phyloP scores from a whole-genome alignment of 148 eudicot species.

The Fagopyrum esculentum region DNA sequence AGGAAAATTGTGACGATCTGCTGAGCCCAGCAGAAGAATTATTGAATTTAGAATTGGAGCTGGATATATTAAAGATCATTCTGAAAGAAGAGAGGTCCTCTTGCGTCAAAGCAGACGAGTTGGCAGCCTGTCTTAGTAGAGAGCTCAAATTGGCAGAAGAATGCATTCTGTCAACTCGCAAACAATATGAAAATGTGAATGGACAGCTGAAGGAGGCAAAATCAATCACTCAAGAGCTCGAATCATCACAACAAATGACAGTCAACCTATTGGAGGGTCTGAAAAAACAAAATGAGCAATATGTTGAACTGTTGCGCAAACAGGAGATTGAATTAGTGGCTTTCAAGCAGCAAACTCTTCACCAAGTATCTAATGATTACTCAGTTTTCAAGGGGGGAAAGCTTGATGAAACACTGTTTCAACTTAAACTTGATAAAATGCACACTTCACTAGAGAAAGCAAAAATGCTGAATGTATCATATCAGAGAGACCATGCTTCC shows the following conservation, averaged over 20 bases:
- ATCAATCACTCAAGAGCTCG: slow-evolving; percentile 69
- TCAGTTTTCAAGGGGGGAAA: slow-evolving; percentile 27
- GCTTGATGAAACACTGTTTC: slow-evolving; percentile 41
- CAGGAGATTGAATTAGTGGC: slow-evolving; percentile 49
- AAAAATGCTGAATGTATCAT: slow-evolving; percentile 48
- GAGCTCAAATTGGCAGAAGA: slow-evolving; percentile 54
- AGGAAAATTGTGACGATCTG: slow-evolving; percentile 18
- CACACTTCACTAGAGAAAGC: slow-evolving; percentile 92
- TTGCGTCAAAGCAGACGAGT: slow-evolving; percentile 33
- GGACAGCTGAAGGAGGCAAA: slow-evolving; percentile 62
- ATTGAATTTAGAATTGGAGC: slow-evolving; percentile 68
- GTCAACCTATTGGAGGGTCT: slow-evolving; percentile 71
- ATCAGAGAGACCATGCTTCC: slow-evolving; percentile 55
- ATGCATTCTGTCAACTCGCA: slow-evolving; percentile 27
- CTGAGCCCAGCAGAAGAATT: slow-evolving; percentile 41
- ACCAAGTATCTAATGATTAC: slow-evolving; percentile 25
- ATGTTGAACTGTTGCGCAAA: slow-evolving; percentile 39
- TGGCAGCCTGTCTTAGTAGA: slow-evolving; percentile 27
- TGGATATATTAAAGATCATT: slow-evolving; percentile 72
- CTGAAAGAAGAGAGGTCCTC: slow-evolving; percentile 72
- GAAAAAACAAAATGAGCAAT: slow-evolving; percentile 28
- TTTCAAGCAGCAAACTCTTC: slow-evolving; percentile 32
- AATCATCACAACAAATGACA: slow-evolving; percentile 60
- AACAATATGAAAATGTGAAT: slow-evolving; percentile 44
- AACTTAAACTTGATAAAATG: slow-evolving; percentile 66